These are phyloP conservation scores for Phytophthora fragariaefolia DNA, from an alignment of 352 stramenopile species.

Conservation along the genomic window DNA sequence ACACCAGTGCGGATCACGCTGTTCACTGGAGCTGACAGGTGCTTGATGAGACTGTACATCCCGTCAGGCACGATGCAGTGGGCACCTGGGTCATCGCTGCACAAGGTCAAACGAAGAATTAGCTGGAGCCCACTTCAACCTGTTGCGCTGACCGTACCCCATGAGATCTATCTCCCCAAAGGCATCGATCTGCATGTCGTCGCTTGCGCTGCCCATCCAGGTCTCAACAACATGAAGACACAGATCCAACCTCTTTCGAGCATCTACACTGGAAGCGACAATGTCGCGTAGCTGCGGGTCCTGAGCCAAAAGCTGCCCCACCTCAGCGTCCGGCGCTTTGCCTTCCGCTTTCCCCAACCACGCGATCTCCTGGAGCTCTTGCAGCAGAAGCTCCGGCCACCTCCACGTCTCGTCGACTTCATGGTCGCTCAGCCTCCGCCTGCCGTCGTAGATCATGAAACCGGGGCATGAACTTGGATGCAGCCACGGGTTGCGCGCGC, in stretches of 20 bases:
- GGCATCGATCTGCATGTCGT: conserved; percentile 54
- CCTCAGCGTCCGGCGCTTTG: conserved; percentile 35
- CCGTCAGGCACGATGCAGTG: conserved; percentile 52
- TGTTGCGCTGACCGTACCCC: conserved; percentile 18
- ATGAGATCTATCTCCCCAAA: conserved; percentile 63
- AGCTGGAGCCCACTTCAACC: neutral
- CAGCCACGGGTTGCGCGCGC: conserved; percentile 61
- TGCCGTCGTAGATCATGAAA: conserved; percentile 49
- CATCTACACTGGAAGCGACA: conserved; percentile 20
- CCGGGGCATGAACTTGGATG: conserved; percentile 51
- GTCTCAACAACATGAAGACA: conserved; percentile 55
- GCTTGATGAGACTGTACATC: conserved; percentile 53
- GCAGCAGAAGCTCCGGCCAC: conserved; percentile 49
- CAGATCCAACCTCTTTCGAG: conserved; percentile 35
- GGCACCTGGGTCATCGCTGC: conserved; percentile 53
- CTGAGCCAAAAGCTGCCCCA: conserved; percentile 35
- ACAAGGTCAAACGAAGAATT: conserved; percentile 1
- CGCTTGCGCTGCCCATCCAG: conserved; percentile 56
- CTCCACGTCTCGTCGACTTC: conserved; percentile 51
- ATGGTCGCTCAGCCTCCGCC: conserved; percentile 32
- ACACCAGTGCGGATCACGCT: conserved; percentile 32
- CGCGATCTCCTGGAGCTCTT: conserved; percentile 44
- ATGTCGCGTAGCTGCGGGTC: conserved; percentile 25
- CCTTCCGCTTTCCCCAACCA: conserved; percentile 15
- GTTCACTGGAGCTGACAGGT: conserved; percentile 35